Conservation (phyloP, 2,329 filamentous ascomycete genomes). For the Sporothrix dimorphospora region DNA sequence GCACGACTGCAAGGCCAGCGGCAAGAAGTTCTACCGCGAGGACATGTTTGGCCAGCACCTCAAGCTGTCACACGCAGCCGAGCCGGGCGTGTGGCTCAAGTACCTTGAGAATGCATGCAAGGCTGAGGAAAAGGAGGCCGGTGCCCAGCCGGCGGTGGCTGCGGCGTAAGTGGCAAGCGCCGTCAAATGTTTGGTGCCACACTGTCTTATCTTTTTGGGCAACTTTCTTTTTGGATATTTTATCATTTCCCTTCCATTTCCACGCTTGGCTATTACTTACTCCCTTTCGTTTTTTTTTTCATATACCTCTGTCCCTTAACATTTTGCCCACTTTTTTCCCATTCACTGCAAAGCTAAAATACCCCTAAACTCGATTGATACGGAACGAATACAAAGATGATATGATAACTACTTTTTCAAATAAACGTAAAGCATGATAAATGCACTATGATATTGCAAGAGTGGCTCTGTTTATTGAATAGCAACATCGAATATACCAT, state of each 20-base stretch:
- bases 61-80: slow-evolving; percentile 34
- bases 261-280: neutral
- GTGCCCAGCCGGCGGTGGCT: neutral
- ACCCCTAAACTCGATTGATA: slow-evolving; percentile 16
- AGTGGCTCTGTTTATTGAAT: neutral
- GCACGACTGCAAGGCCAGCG: slow-evolving; percentile 32
- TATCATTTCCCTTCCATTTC: neutral
- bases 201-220: neutral
- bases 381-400: slow-evolving; percentile 16
- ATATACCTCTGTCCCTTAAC: neutral
- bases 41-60: slow-evolving; percentile 36
- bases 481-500: neutral
- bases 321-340: neutral
- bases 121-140: slow-evolving; percentile 29
- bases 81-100: slow-evolving; percentile 35
- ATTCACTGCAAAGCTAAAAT: neutral
- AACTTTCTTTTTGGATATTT: neutral
- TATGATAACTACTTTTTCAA: neutral
- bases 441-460: neutral
- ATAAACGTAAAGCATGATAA: neutral
- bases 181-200: neutral
- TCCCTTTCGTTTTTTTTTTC: neutral
- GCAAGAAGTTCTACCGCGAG: slow-evolving; percentile 34
- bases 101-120: slow-evolving; percentile 34
- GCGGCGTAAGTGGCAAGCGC: neutral